phyloP scores from a whole-genome alignment of 1,284 basidiomycete genomes.

The Marasmius sp. region DNA sequence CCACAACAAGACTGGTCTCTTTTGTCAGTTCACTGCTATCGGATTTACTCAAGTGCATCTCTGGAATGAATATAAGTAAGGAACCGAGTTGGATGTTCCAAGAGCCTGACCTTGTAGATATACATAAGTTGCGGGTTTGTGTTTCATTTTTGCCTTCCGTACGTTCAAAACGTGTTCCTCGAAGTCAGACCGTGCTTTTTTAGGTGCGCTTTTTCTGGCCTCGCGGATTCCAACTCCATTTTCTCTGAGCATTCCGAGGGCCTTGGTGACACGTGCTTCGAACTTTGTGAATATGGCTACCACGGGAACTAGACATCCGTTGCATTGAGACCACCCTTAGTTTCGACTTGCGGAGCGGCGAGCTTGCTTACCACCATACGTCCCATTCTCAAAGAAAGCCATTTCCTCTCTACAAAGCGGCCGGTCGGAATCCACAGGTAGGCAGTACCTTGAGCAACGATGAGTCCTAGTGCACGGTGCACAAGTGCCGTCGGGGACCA shows the following conservation, averaged over 20 bases:
- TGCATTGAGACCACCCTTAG: background rate
- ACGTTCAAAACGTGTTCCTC: background rate
- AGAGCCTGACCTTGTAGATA: background rate
- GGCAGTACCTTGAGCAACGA: constrained; percentile 3
- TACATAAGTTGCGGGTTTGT: background rate
- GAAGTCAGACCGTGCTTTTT: constrained; percentile 4
- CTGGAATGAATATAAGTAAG: too few species aligned
- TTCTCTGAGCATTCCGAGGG: constrained; percentile 1
- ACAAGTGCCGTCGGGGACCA: background rate
- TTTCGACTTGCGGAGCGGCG: background rate
- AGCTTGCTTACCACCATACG: background rate
- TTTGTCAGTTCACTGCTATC: background rate
- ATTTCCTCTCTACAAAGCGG: constrained; percentile 5
- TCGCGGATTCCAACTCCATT: background rate
- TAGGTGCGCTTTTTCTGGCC: background rate
- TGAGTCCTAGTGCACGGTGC: background rate
- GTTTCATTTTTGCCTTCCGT: background rate
- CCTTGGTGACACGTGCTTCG: constrained; percentile 4
- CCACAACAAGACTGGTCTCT: background rate
- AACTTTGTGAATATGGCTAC: constrained; percentile 13
- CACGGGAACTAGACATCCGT: constrained; percentile 4
- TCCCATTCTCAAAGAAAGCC: constrained; percentile 4
- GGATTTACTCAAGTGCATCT: background rate
- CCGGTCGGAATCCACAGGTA: constrained; percentile 5
- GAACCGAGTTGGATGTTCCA: too few species aligned